Evolutionary conservation across 2,329 filamentous ascomycete genomes (phyloP).

Genomic region (Domatiomyces catenatus): DNA sequence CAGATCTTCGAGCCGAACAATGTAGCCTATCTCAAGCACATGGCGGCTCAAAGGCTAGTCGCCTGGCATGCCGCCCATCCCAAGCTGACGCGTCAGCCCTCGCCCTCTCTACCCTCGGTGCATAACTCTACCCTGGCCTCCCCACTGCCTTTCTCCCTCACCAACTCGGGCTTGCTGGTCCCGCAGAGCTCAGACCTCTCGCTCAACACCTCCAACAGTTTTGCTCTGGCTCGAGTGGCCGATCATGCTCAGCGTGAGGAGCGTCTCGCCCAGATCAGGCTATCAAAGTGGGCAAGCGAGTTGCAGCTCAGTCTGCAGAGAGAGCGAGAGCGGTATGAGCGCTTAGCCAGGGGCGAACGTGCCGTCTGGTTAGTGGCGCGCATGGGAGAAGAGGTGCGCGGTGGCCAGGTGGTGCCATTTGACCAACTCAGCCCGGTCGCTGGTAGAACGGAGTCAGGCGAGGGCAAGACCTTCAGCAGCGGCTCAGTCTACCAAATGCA

Average conservation of each 20-base stretch:
- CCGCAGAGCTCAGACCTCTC: conserved; percentile 17
- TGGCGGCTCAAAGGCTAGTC: conserved; percentile 66
- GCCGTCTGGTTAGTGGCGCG: conserved; percentile 54
- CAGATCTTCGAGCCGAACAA: conserved; percentile 64
- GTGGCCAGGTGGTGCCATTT: conserved; percentile 45
- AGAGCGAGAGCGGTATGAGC: conserved; percentile 55
- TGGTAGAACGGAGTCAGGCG: conserved; percentile 12
- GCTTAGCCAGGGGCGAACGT: conserved; percentile 45
- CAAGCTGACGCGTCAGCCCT: conserved; percentile 17
- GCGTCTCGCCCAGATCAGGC: conserved; percentile 48
- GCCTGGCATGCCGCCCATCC: conserved; percentile 43
- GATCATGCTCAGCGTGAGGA: conserved; percentile 47
- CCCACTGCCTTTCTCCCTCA: conserved; percentile 15
- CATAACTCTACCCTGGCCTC: conserved; percentile 18
- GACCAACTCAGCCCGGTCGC: conserved; percentile 20
- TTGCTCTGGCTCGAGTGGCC: conserved; percentile 45
- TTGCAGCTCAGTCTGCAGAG: conserved; percentile 60
- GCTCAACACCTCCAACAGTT: conserved; percentile 28
- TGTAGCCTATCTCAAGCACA: conserved; percentile 65
- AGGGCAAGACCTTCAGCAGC: conserved; percentile 11
- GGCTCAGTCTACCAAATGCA: conserved; percentile 32
- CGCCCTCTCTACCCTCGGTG: conserved; percentile 12
- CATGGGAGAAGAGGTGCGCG: conserved; percentile 50
- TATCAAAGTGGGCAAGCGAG: conserved; percentile 70
- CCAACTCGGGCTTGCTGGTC: conserved; percentile 19